Conservation (phyloP, 805 yeast species). For the Scheffersomyces stipitis region DNA sequence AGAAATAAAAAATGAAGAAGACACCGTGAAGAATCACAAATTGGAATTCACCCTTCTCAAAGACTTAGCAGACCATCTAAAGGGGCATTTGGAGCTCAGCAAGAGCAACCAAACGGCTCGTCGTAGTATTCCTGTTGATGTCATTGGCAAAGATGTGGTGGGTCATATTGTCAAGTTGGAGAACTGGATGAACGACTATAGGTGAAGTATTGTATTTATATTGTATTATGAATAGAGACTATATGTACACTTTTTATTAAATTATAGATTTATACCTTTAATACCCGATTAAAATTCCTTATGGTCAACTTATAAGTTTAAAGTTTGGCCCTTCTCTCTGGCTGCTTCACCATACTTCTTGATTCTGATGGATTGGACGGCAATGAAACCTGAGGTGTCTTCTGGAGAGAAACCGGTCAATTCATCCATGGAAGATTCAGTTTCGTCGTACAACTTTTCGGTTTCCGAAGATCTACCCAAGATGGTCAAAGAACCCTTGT, state of each 20-base stretch:
- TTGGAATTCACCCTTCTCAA: slow-evolving; percentile 4
- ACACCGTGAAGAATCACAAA: background rate
- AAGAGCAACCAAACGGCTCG: slow-evolving; percentile 32
- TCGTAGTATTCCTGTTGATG: slow-evolving; percentile 30
- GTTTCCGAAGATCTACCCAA: slow-evolving; percentile 95
- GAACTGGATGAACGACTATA: slow-evolving; percentile 13
- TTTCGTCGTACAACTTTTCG: slow-evolving; percentile 95
- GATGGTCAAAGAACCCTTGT: slow-evolving; percentile 83
- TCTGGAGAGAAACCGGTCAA: slow-evolving; percentile 96
- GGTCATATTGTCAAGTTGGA: slow-evolving; percentile 16
- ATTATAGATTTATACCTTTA: slow-evolving; percentile 1
- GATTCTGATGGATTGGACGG: slow-evolving; percentile 97
- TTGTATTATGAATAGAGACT: background rate
- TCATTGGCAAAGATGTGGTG: slow-evolving; percentile 29
- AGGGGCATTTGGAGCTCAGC: slow-evolving; percentile 30
- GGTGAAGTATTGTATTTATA: too few relatives aligned
- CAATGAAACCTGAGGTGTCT: slow-evolving; percentile 96
- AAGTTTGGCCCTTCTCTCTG: slow-evolving; percentile 67
- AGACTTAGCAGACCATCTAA: slow-evolving; percentile 25
- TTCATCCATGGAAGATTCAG: slow-evolving; percentile 99
- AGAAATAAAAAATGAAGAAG: slow-evolving; percentile 2
- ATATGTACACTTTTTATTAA: background rate
- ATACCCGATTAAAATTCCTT: slow-evolving; percentile 14
- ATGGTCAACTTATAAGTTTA: slow-evolving; percentile 47
- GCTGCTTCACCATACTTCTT: slow-evolving; percentile 97